Base-by-base conservation (phyloP, 1,284 basidiomycete species). In the Malassezia obtusa region DNA sequence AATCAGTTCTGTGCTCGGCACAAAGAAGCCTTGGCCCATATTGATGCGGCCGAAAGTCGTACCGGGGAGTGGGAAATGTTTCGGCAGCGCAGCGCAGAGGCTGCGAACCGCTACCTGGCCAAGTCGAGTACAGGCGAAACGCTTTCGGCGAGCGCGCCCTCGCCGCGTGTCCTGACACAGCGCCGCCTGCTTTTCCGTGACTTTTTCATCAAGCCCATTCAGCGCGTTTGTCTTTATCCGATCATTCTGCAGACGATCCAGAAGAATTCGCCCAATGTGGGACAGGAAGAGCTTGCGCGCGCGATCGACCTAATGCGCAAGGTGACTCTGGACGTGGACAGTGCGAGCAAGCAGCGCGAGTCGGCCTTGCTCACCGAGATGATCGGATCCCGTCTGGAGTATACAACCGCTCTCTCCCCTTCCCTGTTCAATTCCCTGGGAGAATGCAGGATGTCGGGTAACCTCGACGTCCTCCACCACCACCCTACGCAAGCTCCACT, bases 141-240 rank as follows among this genome's bases (percentile, higher is more conserved):
- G 21, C 43, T 36, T 7, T 43, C 51, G 11, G 48, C 54, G 28
- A 41, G 25, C 8, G 15, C 4, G 6, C 4, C 14, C 14, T 36
- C 17, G 55, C 50, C 45, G 45, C 19, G 52, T 6, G 40, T 56
- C 2, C 50, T 39, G 5, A 59, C 53, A 7, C 54, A 57, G 10
- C 53, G 61, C 30, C 62, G 67, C 10, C 55, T 73, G 21, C 57
- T 63, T 11, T 68, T 73, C 48, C 60, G 64, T 22, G 71, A 73
- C 45, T 72, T 65, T 45, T 60, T 73, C 45, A 67, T 73, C 55
- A 73, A 73, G 61, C 71, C 71, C 4, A 64, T 73, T 26, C 71
- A 73, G 48, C 62, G 71, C 5, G 62, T 73, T 15, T 71, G 68
- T 40, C 56, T 73, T 11, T 71, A 72, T 45, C 71, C 69, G 8